phyloP scores from a whole-genome alignment of 2,329 filamentous ascomycete species.

The Aspergillus viridinutans region DNA sequence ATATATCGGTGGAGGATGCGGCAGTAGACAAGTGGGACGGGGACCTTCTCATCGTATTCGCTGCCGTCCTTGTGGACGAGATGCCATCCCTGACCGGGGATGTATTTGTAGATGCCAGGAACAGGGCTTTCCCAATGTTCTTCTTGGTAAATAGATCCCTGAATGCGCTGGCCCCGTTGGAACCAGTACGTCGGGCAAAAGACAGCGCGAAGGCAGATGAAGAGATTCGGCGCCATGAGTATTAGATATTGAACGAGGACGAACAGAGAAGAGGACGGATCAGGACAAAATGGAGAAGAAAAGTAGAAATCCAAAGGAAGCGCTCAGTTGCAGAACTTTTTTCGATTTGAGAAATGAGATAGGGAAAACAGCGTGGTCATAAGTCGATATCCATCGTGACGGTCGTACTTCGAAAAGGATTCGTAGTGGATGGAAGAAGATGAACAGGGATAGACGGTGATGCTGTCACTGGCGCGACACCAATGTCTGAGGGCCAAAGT shows the following conservation, averaged over 20 bases:
- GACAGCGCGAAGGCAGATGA: constrained; percentile 46
- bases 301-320: not conserved
- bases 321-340: constrained; percentile 23
- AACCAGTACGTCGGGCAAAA: constrained; percentile 51
- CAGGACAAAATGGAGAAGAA: not conserved
- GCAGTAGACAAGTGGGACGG: constrained; percentile 43
- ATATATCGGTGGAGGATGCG: constrained; percentile 48
- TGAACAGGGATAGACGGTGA: not conserved
- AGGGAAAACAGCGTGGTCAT: constrained; percentile 20
- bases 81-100: constrained; percentile 49
- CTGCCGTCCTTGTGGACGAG: constrained; percentile 40
- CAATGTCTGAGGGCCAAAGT: not conserved
- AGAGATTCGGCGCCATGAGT: constrained; percentile 49
- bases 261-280: constrained; percentile 1
- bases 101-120: constrained; percentile 48
- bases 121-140: constrained; percentile 48
- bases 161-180: constrained; percentile 34
- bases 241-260: constrained; percentile 3
- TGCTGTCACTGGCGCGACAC: not conserved
- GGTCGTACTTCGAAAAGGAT: constrained; percentile 6
- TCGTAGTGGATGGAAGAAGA: constrained; percentile 9
- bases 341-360: constrained; percentile 1
- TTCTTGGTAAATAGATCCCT: constrained; percentile 38
- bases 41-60: constrained; percentile 31
- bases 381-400: constrained; percentile 31